These are phyloP conservation scores for Rubia balearica DNA, from an alignment of 305 asterid species.

Conservation along the genomic window DNA sequence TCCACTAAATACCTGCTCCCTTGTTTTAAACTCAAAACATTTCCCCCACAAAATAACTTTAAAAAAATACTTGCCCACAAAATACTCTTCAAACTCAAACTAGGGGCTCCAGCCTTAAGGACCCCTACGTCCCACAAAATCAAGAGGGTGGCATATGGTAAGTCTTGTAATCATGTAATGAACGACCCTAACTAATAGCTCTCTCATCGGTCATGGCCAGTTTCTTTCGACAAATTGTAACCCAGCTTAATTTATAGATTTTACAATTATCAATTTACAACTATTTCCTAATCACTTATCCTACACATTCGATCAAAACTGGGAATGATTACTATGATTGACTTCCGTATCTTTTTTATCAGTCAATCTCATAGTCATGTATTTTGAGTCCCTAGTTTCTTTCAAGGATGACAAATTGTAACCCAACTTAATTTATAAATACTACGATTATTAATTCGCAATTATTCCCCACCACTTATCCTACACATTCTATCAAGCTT, in stretches of 20 bases:
- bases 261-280: too few relatives aligned
- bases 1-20: conserved; percentile 14
- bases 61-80: not conserved
- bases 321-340: too few relatives aligned
- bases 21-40: conserved; percentile 18
- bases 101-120: not conserved
- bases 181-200: not conserved
- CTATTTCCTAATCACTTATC: not conserved
- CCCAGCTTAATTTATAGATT: too few relatives aligned
- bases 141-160: not conserved
- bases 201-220: not conserved
- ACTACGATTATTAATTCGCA: too few relatives aligned
- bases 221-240: not conserved
- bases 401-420: too few relatives aligned
- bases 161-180: not conserved
- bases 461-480: too few relatives aligned
- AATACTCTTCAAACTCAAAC: not conserved
- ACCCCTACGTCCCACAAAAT: conserved; percentile 6
- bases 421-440: too few relatives aligned
- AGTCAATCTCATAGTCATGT: too few relatives aligned
- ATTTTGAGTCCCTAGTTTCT: too few relatives aligned
- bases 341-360: too few relatives aligned
- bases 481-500: too few relatives aligned
- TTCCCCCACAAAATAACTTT: not conserved
- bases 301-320: too few relatives aligned